Evolutionary conservation across 148 eudicot species (phyloP).

Genomic region (Agrostemma githago): DNA sequence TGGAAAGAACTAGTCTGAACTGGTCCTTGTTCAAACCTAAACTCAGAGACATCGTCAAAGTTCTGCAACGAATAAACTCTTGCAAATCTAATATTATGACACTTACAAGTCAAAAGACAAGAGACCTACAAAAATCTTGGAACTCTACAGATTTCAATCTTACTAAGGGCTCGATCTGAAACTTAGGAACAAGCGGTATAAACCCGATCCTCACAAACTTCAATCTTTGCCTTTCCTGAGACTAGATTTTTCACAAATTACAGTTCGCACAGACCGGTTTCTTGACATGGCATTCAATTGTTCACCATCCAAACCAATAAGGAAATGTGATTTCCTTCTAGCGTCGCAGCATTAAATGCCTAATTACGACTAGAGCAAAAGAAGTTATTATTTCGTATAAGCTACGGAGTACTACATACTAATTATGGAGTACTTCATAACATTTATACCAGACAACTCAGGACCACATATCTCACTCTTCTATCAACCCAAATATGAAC

Average conservation of each 20-base stretch:
- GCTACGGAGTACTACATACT: not conserved
- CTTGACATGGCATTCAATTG: not conserved
- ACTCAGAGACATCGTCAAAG: not conserved
- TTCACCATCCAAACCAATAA: not conserved
- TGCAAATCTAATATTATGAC: no score
- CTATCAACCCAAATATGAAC: not conserved
- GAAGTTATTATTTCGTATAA: not conserved
- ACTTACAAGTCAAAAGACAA: not conserved
- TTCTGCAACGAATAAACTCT: not conserved
- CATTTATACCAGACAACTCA: not conserved
- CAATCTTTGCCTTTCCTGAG: not conserved
- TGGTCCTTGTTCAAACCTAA: not conserved
- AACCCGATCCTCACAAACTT: not conserved
- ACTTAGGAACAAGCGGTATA: not conserved
- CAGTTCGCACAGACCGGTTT: not conserved
- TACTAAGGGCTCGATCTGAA: not conserved
- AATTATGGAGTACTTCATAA: not conserved
- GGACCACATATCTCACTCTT: not conserved
- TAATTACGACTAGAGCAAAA: not conserved
- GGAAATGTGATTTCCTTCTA: constrained; percentile 6
- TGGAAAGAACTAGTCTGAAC: no score
- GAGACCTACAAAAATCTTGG: not conserved
- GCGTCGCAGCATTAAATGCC: not conserved
- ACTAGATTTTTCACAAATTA: not conserved
- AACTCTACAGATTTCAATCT: not conserved